Evolutionary conservation across 2,329 filamentous ascomycete species (phyloP), one percentile per base, ranked within the genome.

Genomic region (Pestalotiopsis sp.): DNA sequence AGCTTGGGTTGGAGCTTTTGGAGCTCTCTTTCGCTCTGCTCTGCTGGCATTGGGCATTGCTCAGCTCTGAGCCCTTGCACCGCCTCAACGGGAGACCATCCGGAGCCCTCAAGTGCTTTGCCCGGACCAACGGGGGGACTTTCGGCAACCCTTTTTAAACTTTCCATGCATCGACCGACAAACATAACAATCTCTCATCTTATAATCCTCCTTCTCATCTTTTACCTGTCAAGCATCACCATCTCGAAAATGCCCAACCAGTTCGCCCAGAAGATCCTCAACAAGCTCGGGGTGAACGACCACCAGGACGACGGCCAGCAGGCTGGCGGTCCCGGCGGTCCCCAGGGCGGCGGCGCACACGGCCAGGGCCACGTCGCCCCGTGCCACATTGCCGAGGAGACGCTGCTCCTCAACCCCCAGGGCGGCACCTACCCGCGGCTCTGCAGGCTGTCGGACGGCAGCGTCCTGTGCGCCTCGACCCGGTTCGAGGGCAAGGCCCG

Each of bases 361-460:
- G 39, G 62, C 17, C 20, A 45, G 2, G 62, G 60, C 36, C 38
- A 25, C 38, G 60, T 41, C 27, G 38, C 41, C 12, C 20, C 63
- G 14, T 66, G 63, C 49, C 67, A 68, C 61, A 61, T 62, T 20
- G 36, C 57, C 45, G 63, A 66, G 49, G 63, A 58, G 67, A 0
- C 82, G 83, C 77, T 85, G 70, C 85, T 86, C 25, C 75, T 80
- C 58, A 73, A 77, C 2, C 65, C 65, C 17, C 60, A 71, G 13
- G 75, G 76, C 12, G 83, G 83, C 62, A 85, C 83, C 1, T 86
- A 86, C 69, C 83, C 84, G 1, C 84, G 84, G 13, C 78, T 85
- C 4, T 80, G 81, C 52, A 79, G 80, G 6, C 79, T 86, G 0
- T 75, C 78, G 0, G 83, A 85, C 66, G 83, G 83, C 38, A 79